Conservation (phyloP, 768 basidiomycete species). For the Kwoniella bestiolae region DNA sequence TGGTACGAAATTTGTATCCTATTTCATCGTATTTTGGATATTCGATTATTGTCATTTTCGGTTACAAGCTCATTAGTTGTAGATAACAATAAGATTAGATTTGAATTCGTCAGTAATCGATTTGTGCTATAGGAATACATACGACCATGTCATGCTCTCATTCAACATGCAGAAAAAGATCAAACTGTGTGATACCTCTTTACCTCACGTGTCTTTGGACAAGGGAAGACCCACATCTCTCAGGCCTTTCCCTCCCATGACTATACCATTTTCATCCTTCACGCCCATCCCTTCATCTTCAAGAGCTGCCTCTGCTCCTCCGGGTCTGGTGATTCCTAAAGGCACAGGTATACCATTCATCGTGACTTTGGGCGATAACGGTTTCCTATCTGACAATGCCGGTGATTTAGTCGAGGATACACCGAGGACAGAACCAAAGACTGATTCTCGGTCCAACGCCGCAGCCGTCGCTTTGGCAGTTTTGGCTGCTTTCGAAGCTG, state of each 20-base stretch:
- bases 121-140: slow-evolving; percentile 9
- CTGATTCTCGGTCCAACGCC: slow-evolving; percentile 29
- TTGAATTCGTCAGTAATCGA: not conserved
- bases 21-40: not conserved
- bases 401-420: slow-evolving; percentile 1
- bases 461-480: slow-evolving; percentile 30
- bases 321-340: slow-evolving; percentile 2
- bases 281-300: slow-evolving; percentile 44
- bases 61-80: not conserved
- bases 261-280: slow-evolving; percentile 40
- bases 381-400: slow-evolving; percentile 13
- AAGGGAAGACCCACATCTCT: slow-evolving; percentile 39
- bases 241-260: slow-evolving; percentile 46
- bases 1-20: not conserved
- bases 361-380: slow-evolving; percentile 33
- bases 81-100: too few relatives aligned
- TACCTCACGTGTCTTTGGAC: not conserved
- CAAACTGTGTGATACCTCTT: not conserved
- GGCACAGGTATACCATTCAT: slow-evolving; percentile 19
- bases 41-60: not conserved
- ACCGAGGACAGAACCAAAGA: slow-evolving; percentile 45
- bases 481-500: slow-evolving; percentile 47
- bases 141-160: slow-evolving; percentile 11
- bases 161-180: not conserved
- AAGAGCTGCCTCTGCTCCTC: slow-evolving; percentile 22